These are phyloP conservation scores for Aspergillus persii DNA, from an alignment of 2,329 filamentous ascomycete species.

Conservation along the genomic window DNA sequence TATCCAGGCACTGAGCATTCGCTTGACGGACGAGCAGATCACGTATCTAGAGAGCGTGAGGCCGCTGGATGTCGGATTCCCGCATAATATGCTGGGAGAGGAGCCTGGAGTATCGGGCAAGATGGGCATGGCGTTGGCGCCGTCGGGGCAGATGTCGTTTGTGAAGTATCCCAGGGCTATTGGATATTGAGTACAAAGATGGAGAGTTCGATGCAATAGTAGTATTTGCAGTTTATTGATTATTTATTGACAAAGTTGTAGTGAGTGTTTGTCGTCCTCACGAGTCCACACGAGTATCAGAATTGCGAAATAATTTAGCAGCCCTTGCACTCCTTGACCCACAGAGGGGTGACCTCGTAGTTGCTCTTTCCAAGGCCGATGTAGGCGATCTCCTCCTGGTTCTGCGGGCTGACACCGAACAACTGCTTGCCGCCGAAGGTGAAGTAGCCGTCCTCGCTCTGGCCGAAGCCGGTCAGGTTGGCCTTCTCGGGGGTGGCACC, in stretches of 20 bases:
- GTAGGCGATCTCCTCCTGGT: background rate
- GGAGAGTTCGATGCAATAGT: background rate
- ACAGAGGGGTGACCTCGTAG: background rate
- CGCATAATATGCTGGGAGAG: slow-evolving; percentile 53
- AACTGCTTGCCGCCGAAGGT: slow-evolving; percentile 1
- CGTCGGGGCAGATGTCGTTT: slow-evolving; percentile 5
- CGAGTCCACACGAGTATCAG: background rate
- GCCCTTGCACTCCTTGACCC: slow-evolving; percentile 8
- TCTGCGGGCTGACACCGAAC: background rate
- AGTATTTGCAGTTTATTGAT: background rate
- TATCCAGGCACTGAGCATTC: slow-evolving; percentile 64
- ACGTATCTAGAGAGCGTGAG: slow-evolving; percentile 61
- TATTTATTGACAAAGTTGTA: background rate
- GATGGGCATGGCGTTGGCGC: slow-evolving; percentile 2
- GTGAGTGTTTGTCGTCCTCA: background rate
- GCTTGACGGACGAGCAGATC: slow-evolving; percentile 61
- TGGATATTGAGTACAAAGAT: slow-evolving; percentile 2
- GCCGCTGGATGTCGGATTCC: slow-evolving; percentile 66
- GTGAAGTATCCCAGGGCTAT: slow-evolving; percentile 7
- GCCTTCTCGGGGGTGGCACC: background rate
- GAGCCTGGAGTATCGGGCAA: slow-evolving; percentile 19
- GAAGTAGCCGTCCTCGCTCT: slow-evolving; percentile 5
- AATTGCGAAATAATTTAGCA: background rate
- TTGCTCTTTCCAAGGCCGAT: background rate
- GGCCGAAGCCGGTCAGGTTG: background rate